Conservation (phyloP, 2,329 filamentous ascomycete genomes). For the Calonectria fujianensis region DNA sequence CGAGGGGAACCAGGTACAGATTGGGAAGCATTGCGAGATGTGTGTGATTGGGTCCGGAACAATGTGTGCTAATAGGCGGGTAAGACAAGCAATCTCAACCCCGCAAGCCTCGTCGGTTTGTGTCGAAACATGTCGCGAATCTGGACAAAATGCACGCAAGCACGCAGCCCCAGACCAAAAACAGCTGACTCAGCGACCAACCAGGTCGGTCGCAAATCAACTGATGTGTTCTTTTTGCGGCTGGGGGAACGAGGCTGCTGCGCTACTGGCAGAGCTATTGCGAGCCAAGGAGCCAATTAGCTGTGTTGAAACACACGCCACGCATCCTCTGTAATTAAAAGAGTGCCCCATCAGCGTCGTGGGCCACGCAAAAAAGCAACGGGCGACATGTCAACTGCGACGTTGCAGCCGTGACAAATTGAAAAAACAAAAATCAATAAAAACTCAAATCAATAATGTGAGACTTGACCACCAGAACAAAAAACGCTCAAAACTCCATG, state of each 20-base stretch:
- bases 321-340: not conserved
- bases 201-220: not conserved
- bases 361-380: not conserved
- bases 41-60: not conserved
- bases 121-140: not conserved
- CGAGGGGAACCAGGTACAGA: conserved; percentile 19
- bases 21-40: conserved; percentile 30
- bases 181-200: not conserved
- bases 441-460: not conserved
- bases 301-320: not conserved
- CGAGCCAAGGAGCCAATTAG: not conserved
- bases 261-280: not conserved
- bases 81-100: not conserved
- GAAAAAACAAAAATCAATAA: not conserved
- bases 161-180: not conserved
- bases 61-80: too few species aligned
- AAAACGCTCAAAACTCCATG: not conserved
- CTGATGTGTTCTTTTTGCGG: not conserved
- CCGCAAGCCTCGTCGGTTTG: not conserved
- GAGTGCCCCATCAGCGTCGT: not conserved
- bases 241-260: not conserved
- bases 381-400: not conserved
- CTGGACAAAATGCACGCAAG: not conserved
- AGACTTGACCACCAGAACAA: not conserved
- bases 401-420: not conserved